Evolutionary conservation across 805 yeast species (phyloP).

Genomic region (Saccharomycopsis vini): DNA sequence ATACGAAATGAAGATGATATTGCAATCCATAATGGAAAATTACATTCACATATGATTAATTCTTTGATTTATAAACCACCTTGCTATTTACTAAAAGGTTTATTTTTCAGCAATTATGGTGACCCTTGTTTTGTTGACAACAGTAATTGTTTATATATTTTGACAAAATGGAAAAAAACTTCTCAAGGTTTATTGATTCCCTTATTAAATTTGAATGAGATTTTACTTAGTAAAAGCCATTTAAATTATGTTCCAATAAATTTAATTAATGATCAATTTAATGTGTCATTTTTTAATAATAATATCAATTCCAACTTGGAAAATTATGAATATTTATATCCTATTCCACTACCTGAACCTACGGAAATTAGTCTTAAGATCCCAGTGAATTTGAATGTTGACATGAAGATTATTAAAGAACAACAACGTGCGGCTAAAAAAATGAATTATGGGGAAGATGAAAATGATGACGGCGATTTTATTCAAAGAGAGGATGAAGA

Average conservation of each 20-base stretch:
- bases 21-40: slow-evolving; percentile 25
- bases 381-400: slow-evolving; percentile 41
- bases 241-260: slow-evolving; percentile 77
- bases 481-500: slow-evolving; percentile 20
- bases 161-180: slow-evolving; percentile 71
- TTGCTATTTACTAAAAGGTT: slow-evolving; percentile 39
- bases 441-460: slow-evolving; percentile 21
- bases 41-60: slow-evolving; percentile 17
- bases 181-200: slow-evolving; percentile 85
- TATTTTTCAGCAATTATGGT: slow-evolving; percentile 82
- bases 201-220: slow-evolving; percentile 48
- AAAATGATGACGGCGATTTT: slow-evolving; percentile 19
- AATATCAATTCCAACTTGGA: slow-evolving; percentile 24
- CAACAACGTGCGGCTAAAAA: slow-evolving; percentile 26
- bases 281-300: slow-evolving; percentile 69
- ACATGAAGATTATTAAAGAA: slow-evolving; percentile 24
- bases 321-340: slow-evolving; percentile 47
- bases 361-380: slow-evolving; percentile 63
- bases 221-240: slow-evolving; percentile 39
- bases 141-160: slow-evolving; percentile 60
- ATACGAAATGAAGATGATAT: slow-evolving; percentile 17
- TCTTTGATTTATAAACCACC: slow-evolving; percentile 7
- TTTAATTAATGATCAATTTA: slow-evolving; percentile 55
- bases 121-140: slow-evolving; percentile 87
- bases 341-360: slow-evolving; percentile 78